Percentiles rank a stretch among this genome's conserved stretches.
phyloP scores from a whole-genome alignment of 345 rosid species.

The Dimocarpus longan region DNA sequence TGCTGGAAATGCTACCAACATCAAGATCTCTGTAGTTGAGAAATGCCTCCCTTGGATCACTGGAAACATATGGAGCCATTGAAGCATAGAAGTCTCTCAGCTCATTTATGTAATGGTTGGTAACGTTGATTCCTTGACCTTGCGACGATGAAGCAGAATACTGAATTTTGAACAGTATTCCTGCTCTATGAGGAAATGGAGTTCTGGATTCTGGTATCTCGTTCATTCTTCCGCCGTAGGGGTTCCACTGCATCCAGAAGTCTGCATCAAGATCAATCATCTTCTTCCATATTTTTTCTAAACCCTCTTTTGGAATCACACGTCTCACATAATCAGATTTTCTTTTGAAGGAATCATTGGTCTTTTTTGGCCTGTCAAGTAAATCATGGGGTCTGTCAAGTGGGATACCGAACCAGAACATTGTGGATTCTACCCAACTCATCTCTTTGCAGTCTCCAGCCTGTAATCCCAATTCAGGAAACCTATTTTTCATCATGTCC shows the following conservation, averaged over 20 bases:
- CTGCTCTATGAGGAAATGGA: not conserved
- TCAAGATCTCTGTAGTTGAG: constrained; percentile 38
- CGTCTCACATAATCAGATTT: constrained; percentile 50
- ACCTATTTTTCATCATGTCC: constrained; percentile 18
- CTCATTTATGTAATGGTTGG: not conserved
- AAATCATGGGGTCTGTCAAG: constrained; percentile 26
- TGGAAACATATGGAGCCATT: constrained; percentile 30
- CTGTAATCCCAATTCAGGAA: constrained; percentile 44
- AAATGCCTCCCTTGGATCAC: constrained; percentile 31
- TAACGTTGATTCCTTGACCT: not conserved
- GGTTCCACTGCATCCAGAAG: not conserved
- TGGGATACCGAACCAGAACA: constrained; percentile 21
- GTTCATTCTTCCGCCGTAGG: not conserved
- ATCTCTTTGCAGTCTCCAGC: constrained; percentile 40
- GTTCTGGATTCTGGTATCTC: not conserved
- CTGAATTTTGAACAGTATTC: not conserved
- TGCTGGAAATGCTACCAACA: constrained; percentile 14
- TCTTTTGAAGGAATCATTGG: constrained; percentile 31
- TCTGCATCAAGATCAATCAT: constrained; percentile 25
- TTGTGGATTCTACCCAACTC: constrained; percentile 51
- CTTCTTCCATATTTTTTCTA: constrained; percentile 39
- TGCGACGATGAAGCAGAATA: not conserved
- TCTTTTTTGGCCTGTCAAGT: constrained; percentile 19
- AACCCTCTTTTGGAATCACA: constrained; percentile 34
- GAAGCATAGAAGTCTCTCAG: constrained; percentile 11